These are phyloP conservation scores for Carpinus fangiana DNA, from an alignment of 306 rosid species.

Conservation along the genomic window DNA sequence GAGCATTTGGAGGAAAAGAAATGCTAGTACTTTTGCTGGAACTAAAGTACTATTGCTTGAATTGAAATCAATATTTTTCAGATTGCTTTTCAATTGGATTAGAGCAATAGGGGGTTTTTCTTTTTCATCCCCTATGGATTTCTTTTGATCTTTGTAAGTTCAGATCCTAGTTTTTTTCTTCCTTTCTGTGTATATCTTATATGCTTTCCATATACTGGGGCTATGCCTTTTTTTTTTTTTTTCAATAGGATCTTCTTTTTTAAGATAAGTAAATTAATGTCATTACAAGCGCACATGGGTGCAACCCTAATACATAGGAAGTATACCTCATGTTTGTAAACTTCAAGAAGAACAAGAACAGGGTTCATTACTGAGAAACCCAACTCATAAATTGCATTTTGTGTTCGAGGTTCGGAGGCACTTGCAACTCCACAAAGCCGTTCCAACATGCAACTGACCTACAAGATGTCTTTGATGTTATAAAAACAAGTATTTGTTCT, in stretches of 20 bases:
- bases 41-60: neutral
- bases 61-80: neutral
- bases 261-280: too few relatives aligned
- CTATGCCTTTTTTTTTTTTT: neutral
- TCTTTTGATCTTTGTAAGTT: neutral
- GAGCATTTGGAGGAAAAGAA: neutral
- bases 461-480: conserved; percentile 38
- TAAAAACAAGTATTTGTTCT: conserved; percentile 19
- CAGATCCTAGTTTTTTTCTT: neutral
- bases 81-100: neutral
- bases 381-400: conserved; percentile 80
- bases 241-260: neutral
- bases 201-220: neutral
- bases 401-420: conserved; percentile 91
- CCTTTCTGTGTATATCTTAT: neutral
- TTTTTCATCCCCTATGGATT: neutral
- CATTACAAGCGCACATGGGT: too few relatives aligned
- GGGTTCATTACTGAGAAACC: conserved; percentile 86
- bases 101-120: neutral
- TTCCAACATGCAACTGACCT: conserved; percentile 96
- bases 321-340: conserved; percentile 85
- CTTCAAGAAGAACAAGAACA: conserved; percentile 70
- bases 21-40: neutral
- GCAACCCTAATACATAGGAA: too few relatives aligned
- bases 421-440: conserved; percentile 91